Conservation (phyloP, 2,329 filamentous ascomycete species). For the Aspergillus brasiliensis region DNA sequence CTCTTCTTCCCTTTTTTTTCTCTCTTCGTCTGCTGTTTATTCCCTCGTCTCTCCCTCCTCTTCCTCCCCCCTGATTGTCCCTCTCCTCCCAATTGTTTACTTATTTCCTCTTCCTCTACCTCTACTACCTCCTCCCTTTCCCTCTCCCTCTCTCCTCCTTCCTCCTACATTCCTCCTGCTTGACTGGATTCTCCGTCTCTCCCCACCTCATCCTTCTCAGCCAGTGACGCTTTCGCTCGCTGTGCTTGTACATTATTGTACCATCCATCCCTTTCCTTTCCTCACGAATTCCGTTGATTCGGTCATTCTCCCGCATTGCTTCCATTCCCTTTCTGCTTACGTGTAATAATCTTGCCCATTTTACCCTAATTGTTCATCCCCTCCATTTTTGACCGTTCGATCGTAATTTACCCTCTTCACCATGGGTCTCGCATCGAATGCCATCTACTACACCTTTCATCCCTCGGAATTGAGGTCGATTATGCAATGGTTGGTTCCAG, state of each 20-base stretch:
- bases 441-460: slow-evolving; percentile 74
- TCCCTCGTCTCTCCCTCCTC: neutral
- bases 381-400: slow-evolving; percentile 8
- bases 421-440: slow-evolving; percentile 50
- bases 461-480: slow-evolving; percentile 77
- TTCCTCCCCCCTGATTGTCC: slow-evolving; percentile 2
- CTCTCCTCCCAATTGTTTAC: slow-evolving; percentile 8
- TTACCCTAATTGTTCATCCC: neutral
- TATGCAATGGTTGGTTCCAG: slow-evolving; percentile 73
- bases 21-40: slow-evolving; percentile 5
- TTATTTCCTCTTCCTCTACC: neutral
- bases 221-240: slow-evolving; percentile 6
- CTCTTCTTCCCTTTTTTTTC: slow-evolving; percentile 14
- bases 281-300: slow-evolving; percentile 11
- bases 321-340: neutral
- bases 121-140: neutral
- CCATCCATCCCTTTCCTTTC: neutral
- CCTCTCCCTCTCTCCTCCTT: neutral
- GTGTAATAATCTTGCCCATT: neutral
- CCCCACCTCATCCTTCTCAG: neutral
- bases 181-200: slow-evolving; percentile 8
- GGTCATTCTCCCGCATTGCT: slow-evolving; percentile 4
- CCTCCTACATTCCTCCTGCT: slow-evolving; percentile 6
- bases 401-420: slow-evolving; percentile 25
- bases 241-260: slow-evolving; percentile 18